These are phyloP conservation scores for Microsporum ferrugineum DNA, from an alignment of 2,329 filamentous ascomycete genomes.

Conservation along the genomic window DNA sequence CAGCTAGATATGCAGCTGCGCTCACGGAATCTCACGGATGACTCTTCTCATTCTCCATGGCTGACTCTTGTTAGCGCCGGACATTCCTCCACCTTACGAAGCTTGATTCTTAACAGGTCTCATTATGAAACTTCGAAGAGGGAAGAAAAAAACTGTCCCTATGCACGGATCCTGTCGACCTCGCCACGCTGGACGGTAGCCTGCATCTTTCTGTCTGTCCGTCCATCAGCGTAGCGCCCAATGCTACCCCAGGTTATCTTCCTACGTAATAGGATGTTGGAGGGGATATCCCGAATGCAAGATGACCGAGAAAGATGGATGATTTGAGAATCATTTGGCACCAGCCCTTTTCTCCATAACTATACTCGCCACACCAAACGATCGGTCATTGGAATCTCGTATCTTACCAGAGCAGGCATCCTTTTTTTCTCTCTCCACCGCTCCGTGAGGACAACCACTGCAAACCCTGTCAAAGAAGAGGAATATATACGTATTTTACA, in stretches of 20 bases:
- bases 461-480: background rate
- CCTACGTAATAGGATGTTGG: background rate
- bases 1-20: background rate
- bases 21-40: background rate
- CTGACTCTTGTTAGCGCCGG: background rate
- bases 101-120: conserved; percentile 1
- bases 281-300: background rate
- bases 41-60: background rate
- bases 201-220: background rate
- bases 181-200: background rate
- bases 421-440: background rate
- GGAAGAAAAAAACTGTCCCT: background rate
- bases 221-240: background rate
- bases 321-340: background rate
- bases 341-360: background rate
- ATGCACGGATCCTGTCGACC: background rate
- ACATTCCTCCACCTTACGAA: background rate
- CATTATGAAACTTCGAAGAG: background rate
- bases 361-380: background rate
- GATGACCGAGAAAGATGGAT: background rate
- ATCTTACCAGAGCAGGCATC: background rate
- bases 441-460: background rate
- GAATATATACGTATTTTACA: too few relatives aligned
- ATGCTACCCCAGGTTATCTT: background rate
- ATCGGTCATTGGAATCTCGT: conserved; percentile 1